Base-by-base conservation (phyloP, 768 basidiomycete species). In the Lactifluus rugatus region DNA sequence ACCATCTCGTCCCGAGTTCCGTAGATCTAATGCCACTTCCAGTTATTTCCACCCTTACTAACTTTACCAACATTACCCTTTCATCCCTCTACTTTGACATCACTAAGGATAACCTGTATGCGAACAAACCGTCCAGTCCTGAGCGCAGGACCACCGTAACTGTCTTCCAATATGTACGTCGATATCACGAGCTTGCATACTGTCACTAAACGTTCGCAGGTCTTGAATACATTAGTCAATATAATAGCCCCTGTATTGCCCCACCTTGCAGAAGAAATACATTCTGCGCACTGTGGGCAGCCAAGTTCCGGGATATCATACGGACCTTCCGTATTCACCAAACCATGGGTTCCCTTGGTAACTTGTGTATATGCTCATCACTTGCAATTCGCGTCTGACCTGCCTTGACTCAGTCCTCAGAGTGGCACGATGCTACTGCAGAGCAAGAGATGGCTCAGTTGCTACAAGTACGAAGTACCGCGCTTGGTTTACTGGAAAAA, bases 31-130 rank as follows among this genome's bases (percentile, higher is more conserved):
- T 28, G 32, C 41, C 34, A 19, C 16, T 37, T 60, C 39, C 60
- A 95, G 92, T 90, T 37, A 78, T 89, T 64, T 82, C 76, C 54
- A 74, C 87, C 9, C 70, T 95, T 13, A 80, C 78, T 39, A 81
- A 85, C 62, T 97, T 96, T 62, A 80, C 84, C 28, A 92, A 91
- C 65, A 77, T 83, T 58, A 89, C 87, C 0, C 76, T 97, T 21
- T 97, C 95, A 0, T 85, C 92, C 0, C 73, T 95, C 32, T 98
- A 97, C 71, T 90, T 97, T 62, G 93, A 94, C 66, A 83, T 89
- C 49, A 89, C 83, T 34, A 96, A 96, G 69, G 95, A 98, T 69
- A 78, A 79, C 46, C 72, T 99, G 10, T 97, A 99, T 66, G 89
- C 90, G 34, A 78, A 89, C 64, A 67, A 72, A 9, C 54, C 71